phyloP scores from a whole-genome alignment of 164 flowering plant genomes.

The Vitis rupestris region DNA sequence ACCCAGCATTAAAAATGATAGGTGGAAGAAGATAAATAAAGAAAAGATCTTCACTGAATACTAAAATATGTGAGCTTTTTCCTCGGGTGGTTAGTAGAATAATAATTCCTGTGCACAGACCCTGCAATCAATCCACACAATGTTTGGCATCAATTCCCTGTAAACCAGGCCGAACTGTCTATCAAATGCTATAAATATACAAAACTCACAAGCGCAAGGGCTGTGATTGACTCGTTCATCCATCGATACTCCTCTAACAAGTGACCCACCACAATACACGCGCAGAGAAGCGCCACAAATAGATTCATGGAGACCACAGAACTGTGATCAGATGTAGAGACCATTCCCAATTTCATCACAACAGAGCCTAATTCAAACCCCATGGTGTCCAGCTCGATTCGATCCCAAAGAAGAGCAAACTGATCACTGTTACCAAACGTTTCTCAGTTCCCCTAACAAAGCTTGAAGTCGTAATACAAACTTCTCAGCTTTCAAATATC shows the following conservation, averaged over 20 bases:
- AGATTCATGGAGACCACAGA: slow-evolving; percentile 77
- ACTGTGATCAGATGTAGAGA: slow-evolving; percentile 52
- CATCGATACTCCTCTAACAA: slow-evolving; percentile 75
- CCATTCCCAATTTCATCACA: slow-evolving; percentile 18
- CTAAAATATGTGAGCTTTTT: slow-evolving; percentile 59
- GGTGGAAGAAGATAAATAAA: slow-evolving; percentile 81
- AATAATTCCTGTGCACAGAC: slow-evolving; percentile 59
- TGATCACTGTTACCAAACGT: background rate
- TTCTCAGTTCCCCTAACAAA: background rate
- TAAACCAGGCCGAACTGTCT: background rate
- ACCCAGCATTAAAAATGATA: slow-evolving; percentile 86
- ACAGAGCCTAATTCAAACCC: slow-evolving; percentile 17
- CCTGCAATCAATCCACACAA: slow-evolving; percentile 39
- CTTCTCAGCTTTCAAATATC: background rate
- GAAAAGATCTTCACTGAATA: slow-evolving; percentile 75
- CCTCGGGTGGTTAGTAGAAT: slow-evolving; percentile 57
- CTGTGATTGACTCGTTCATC: slow-evolving; percentile 91
- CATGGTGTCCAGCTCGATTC: slow-evolving; percentile 5
- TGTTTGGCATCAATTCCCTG: background rate
- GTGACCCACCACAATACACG: slow-evolving; percentile 85
- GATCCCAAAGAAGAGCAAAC: background rate
- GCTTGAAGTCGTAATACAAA: background rate
- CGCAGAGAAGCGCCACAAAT: slow-evolving; percentile 82
- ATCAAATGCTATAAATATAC: background rate
- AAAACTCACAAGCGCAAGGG: slow-evolving; percentile 64